Base-by-base conservation (phyloP, 495 filamentous ascomycete species). In the Cetradonia linearis region DNA sequence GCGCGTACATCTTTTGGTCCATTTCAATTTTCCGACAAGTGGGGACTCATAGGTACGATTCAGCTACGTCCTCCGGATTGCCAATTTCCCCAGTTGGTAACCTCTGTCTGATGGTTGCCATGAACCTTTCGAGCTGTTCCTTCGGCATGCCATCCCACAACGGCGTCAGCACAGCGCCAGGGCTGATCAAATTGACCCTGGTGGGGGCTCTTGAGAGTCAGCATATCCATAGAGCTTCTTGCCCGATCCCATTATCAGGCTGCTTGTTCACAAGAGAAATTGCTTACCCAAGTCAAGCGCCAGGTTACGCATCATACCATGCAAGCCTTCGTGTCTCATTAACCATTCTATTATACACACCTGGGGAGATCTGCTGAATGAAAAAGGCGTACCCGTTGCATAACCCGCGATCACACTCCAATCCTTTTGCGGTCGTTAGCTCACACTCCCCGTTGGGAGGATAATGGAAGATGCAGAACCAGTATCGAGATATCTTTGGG, bases 101-200 rank as follows among this genome's bases (percentile, higher is more conserved):
- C 58, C 63, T 65, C 40, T 61, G 56, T 55, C 55, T 67, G 5
- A 71, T 58, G 40, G 37, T 47, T 53, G 70, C 67, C 20, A 73
- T 62, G 28, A 73, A 63, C 10, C 47, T 60, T 52, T 74, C 68
- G 58, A 67, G 62, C 48, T 63, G 62, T 9, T 65, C 67, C 56
- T 62, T 33, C 16, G 58, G 52, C 53, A 77, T 53, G 28, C 66
- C 65, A 2, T 70, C 69, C 65, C 73, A 76, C 5, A 84, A 48
- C 61, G 75, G 73, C 38, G 84, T 88, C 33, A 78, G 53, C 11
- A 87, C 76, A 36, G 68, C 67, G 0, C 84, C 84, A 0, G 81
- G 80, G 50, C 70, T 68, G 0, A 87, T 80, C 4, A 71, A 61
- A 68, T 87, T 88, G 30, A 86, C 81, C 2, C 85, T 69, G 0